Evolutionary conservation across 2,329 filamentous ascomycete genomes (phyloP).

Genomic region (Hypomyces perniciosus): DNA sequence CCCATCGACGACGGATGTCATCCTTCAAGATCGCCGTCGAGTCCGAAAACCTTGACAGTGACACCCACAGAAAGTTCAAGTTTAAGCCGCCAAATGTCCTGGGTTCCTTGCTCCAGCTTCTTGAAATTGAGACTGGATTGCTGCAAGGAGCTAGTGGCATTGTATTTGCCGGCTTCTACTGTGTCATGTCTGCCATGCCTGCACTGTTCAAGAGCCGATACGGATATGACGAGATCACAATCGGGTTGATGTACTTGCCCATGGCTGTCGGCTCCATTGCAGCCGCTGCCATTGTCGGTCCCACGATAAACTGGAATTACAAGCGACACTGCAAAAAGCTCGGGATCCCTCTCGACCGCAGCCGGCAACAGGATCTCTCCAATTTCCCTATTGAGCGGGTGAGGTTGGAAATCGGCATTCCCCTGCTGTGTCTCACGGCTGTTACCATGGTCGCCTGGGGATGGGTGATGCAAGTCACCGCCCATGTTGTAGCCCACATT

Average conservation of each 20-base stretch:
- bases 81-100: conserved; percentile 37
- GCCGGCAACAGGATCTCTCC: conserved; percentile 43
- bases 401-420: conserved; percentile 43
- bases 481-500: conserved; percentile 40
- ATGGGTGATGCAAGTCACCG: conserved; percentile 41
- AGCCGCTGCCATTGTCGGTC: conserved; percentile 43
- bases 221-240: conserved; percentile 48
- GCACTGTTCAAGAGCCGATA: conserved; percentile 46
- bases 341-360: conserved; percentile 47
- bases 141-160: conserved; percentile 40
- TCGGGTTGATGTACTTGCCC: conserved; percentile 50
- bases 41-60: conserved; percentile 1
- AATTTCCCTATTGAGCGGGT: conserved; percentile 47
- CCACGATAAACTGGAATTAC: conserved; percentile 62
- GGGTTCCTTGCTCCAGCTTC: conserved; percentile 33
- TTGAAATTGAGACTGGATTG: conserved; percentile 37
- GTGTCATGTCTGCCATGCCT: conserved; percentile 40
- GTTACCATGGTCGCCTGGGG: conserved; percentile 44
- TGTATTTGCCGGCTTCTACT: conserved; percentile 46
- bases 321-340: conserved; percentile 50
- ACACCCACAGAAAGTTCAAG: conserved; percentile 23
- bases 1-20: conserved; percentile 13
- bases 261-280: conserved; percentile 44
- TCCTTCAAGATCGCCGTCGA: no score
- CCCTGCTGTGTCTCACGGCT: conserved; percentile 45